A percentile compares a stretch with the other conserved stretches of the same genome.
These are phyloP conservation scores for Cystobasidium pallidum DNA, from an alignment of 1,284 basidiomycete genomes.

Conservation along the genomic window DNA sequence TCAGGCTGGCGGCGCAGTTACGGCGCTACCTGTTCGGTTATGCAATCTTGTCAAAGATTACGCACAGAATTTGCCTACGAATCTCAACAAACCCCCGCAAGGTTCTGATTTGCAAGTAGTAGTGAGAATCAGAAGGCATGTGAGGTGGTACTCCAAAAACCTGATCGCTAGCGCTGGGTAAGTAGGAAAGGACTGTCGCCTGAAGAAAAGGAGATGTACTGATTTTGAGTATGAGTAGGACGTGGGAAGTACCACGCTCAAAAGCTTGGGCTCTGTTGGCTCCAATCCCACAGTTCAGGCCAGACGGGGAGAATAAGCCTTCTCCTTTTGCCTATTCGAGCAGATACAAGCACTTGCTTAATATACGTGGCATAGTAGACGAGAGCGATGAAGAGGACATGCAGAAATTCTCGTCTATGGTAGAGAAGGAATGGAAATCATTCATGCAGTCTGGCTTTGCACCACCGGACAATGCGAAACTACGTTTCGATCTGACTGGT, in stretches of 20 bases:
- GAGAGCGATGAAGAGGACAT: slow-evolving; percentile 49
- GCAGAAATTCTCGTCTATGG: slow-evolving; percentile 50
- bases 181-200: not conserved
- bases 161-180: slow-evolving; percentile 47
- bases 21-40: slow-evolving; percentile 50
- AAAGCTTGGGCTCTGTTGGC: slow-evolving; percentile 50
- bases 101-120: slow-evolving; percentile 46
- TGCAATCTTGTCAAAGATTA: slow-evolving; percentile 51
- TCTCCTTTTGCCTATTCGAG: slow-evolving; percentile 49
- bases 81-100: slow-evolving; percentile 46
- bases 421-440: slow-evolving; percentile 54
- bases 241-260: slow-evolving; percentile 53
- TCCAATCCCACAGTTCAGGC: slow-evolving; percentile 9
- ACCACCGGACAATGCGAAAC: slow-evolving; percentile 48
- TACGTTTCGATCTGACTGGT: slow-evolving; percentile 53
- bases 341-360: slow-evolving; percentile 59
- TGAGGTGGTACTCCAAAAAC: slow-evolving; percentile 52
- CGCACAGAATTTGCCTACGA: slow-evolving; percentile 47
- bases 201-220: not conserved
- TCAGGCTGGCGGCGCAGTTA: slow-evolving; percentile 44
- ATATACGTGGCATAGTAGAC: slow-evolving; percentile 54
- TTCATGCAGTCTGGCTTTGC: slow-evolving; percentile 53
- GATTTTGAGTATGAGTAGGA: slow-evolving; percentile 19
- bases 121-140: slow-evolving; percentile 45
- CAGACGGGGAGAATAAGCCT: slow-evolving; percentile 30